Conservation (phyloP, 805 yeast species). For the Metschnikowia santaceciliae region DNA sequence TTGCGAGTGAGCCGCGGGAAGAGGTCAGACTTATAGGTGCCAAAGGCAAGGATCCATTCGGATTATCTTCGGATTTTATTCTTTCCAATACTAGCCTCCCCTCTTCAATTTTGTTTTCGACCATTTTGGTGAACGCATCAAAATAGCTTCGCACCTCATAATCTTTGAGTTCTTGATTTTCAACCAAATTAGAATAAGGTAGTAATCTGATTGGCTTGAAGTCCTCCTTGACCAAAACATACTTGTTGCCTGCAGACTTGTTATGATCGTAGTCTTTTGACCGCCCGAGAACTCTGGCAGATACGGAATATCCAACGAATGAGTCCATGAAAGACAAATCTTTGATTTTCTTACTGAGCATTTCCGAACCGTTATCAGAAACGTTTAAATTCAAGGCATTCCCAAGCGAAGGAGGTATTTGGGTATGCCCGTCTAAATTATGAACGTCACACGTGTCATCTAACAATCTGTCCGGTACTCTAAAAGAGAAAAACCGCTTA, state of each 20-base stretch:
- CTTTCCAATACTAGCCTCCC: conserved; percentile 13
- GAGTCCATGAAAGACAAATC: conserved; percentile 38
- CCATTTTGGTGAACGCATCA: conserved; percentile 31
- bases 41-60: conserved; percentile 2
- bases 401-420: conserved; percentile 38
- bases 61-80: conserved; percentile 4
- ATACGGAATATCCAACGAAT: conserved; percentile 34
- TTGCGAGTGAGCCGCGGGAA: conserved; percentile 8
- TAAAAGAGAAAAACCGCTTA: conserved; percentile 40
- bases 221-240: conserved; percentile 35
- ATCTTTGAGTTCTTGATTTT: conserved; percentile 16
- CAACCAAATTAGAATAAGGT: conserved; percentile 25
- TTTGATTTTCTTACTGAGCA: conserved; percentile 20
- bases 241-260: conserved; percentile 23
- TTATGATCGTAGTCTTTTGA: conserved; percentile 32
- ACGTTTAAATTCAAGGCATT: conserved; percentile 23
- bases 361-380: background rate
- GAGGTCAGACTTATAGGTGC: conserved; percentile 12
- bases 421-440: conserved; percentile 31
- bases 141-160: conserved; percentile 25
- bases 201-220: conserved; percentile 33
- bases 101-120: conserved; percentile 25
- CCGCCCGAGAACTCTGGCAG: conserved; percentile 39
- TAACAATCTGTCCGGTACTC: conserved; percentile 37
- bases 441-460: conserved; percentile 39